Evolutionary conservation across 1,284 basidiomycete species (phyloP).

Genomic region (Kalmanozyma brasiliensis): DNA sequence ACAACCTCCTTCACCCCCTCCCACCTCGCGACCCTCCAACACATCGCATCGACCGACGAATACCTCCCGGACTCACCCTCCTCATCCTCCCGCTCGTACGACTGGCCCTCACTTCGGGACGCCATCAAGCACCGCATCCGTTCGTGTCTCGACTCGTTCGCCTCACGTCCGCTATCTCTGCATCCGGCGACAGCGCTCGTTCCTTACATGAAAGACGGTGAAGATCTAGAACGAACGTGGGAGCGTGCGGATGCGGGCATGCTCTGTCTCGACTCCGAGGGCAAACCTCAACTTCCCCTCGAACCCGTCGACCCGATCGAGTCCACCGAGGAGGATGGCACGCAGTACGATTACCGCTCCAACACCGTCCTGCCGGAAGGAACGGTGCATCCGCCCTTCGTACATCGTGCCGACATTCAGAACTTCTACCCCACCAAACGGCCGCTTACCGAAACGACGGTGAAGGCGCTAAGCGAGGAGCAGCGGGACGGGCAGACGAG

Average conservation of each 20-base stretch:
- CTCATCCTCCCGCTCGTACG: constrained; percentile 5
- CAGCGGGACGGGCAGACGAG: background rate
- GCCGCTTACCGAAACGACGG: too few relatives aligned
- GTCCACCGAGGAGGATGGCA: too few relatives aligned
- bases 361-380: too few relatives aligned
- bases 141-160: constrained; percentile 19
- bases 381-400: constrained; percentile 4
- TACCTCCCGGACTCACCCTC: constrained; percentile 14
- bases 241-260: background rate
- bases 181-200: constrained; percentile 26
- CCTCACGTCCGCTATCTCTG: constrained; percentile 1
- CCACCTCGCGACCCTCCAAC: constrained; percentile 21
- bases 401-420: constrained; percentile 19
- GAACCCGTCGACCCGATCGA: too few relatives aligned
- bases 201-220: constrained; percentile 5
- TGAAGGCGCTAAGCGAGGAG: too few relatives aligned
- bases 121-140: constrained; percentile 41
- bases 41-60: constrained; percentile 42
- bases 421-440: constrained; percentile 41
- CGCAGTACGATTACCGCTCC: too few relatives aligned
- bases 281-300: too few relatives aligned
- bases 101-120: constrained; percentile 41
- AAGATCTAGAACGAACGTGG: background rate
- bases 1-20: constrained; percentile 10
- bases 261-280: background rate